Evolutionary conservation across 331 rosid genomes (phyloP), one percentile per base, ranked within the genome.

Genomic region (Malus hybrid): DNA sequence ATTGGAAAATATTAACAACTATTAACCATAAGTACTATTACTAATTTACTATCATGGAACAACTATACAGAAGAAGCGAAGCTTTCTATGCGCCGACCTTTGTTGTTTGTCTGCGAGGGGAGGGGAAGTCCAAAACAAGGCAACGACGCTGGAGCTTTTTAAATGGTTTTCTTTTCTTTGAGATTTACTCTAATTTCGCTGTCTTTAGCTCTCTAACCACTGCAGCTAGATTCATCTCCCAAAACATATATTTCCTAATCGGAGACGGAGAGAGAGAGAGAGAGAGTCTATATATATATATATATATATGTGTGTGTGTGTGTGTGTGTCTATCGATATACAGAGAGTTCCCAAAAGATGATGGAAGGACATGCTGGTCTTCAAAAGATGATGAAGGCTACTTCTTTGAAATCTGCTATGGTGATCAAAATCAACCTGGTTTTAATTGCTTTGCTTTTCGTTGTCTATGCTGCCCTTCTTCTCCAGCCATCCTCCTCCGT

Each of bases 391-490:
- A 56, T 74, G 73, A 90, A 88, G 92, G 77, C 79, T 13, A 60
- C 65, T 39, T 75, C 91, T 55, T 82, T 90, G 2, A 92, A 80
- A 80, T 87, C 97, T 82, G 87, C 97, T 83, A 71, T 86, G 71
- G 79, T 88, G 19, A 79, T 82, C 78, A 80, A 78, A 86, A 69
- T 86, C 82, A 92, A 92, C 73, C 39, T 92, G 75, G 52, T 84
- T 58, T 84, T 86, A 80, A 78, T 90, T 39, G 86, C 83, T 30
- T 58, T 84, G 74, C 86, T 84, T 70, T 75, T 89, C 18, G n/a
- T 88, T 61, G 66, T 82, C 76, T 92, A 90, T 53, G 86, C 82
- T 48, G 69, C 74, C 71, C 82, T 87, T 70, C 87, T 90, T 81
- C 96, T 86, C 72, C 86, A 48, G 76, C 92, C 96, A 24, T 82